A percentile compares a stretch with the other conserved stretches of the same genome.
Conservation (phyloP, 345 rosid genomes). For the Crucihimalaya himalaica region DNA sequence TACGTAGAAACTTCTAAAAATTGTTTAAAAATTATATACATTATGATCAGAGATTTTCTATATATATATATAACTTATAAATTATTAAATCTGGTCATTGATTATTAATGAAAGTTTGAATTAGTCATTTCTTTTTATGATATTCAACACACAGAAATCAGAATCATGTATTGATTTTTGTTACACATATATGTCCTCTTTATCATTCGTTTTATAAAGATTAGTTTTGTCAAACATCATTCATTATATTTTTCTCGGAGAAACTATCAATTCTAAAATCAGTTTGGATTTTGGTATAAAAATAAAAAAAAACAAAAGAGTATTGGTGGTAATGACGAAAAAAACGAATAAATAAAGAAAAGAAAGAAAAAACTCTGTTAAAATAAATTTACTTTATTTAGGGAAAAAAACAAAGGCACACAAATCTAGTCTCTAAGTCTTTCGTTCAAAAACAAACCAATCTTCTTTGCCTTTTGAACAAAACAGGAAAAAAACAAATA, state of each 20-base stretch:
- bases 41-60: neutral
- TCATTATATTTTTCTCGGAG: neutral
- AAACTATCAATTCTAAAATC: neutral
- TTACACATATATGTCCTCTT: too few relatives aligned
- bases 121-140: too few relatives aligned
- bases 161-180: neutral
- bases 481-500: slow-evolving; percentile 5
- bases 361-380: slow-evolving; percentile 14
- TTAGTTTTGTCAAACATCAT: too few relatives aligned
- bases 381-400: slow-evolving; percentile 33
- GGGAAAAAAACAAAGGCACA: slow-evolving; percentile 31
- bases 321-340: slow-evolving; percentile 7
- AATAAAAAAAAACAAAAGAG: neutral
- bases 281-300: neutral
- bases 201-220: too few relatives aligned
- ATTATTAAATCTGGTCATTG: neutral
- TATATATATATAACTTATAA: neutral
- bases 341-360: slow-evolving; percentile 9
- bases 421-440: slow-evolving; percentile 37
- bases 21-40: neutral
- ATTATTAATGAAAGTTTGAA: neutral
- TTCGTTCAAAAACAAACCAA: slow-evolving; percentile 35
- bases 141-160: neutral
- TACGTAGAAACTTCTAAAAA: neutral
- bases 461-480: slow-evolving; percentile 11